Base-by-base conservation (phyloP, 2,329 filamentous ascomycete genomes). In the Arthrinium phaeospermum region DNA sequence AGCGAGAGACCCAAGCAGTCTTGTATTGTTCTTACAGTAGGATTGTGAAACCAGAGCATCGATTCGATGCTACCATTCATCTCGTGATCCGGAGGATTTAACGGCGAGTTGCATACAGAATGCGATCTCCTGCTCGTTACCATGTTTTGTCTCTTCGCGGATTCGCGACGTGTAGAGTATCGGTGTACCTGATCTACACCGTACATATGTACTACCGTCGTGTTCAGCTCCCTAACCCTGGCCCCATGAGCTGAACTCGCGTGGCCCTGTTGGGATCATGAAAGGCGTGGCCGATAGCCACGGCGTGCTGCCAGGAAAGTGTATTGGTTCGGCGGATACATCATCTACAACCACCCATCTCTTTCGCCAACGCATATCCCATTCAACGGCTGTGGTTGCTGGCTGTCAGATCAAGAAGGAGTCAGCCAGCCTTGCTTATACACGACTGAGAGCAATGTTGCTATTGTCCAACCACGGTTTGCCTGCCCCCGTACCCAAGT, bases 151-250 rank as follows among this genome's bases (percentile, higher is more conserved):
- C 34, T 64, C 10, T 64, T 64, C 19, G 19, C 34, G 34, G 57
- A n/a, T 41, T 64, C 57, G 34, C 57, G 22, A 41, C 22, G 34
- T 41, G 34, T 64, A 64, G 57, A 41, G 57, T 64, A 64, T 64
- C 34, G 57, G 57, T 64, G 57, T 64, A 64, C 57, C 57, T 64
- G 57, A 64, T 64, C 57, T 64, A 64, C 57, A 64, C 34, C 57
- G 57, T 64, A 41, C 57, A 41, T 41, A 64, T 14, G 34, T 53
- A 53, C 24, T 30, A 16, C 51, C 27, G 24, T 16, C 53, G 53
- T 41, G 10, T 64, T 41, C 57, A 64, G 57, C 30, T 64, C 10
- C 19, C 8, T n/a, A 19, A 64, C 34, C 57, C 57, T 64, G 30
- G 30, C 34, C 34, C 34, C 4, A 41, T 41, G n/a, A 64, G 57